A percentile compares a stretch with the other conserved stretches of the same genome.
These are phyloP conservation scores for Cryptococcus hybrid DNA, from an alignment of 1,284 basidiomycete species.

Conservation along the genomic window DNA sequence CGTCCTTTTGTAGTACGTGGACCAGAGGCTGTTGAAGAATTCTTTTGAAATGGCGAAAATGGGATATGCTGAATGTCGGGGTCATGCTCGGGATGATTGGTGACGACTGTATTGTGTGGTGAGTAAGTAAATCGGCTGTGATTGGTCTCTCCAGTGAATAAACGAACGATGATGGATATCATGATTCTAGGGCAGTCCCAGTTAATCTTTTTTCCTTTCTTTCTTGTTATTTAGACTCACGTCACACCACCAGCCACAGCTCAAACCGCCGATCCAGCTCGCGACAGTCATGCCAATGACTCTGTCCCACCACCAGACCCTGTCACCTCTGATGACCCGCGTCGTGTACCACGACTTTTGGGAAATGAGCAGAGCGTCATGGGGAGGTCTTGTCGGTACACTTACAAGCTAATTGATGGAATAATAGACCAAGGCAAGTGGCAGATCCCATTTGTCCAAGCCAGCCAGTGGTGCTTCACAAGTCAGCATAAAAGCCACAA, in stretches of 20 bases:
- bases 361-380: not conserved
- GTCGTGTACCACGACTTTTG: constrained; percentile 76
- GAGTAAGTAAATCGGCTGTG: constrained; percentile 48
- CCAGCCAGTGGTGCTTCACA: constrained; percentile 28
- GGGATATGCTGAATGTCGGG: constrained; percentile 88
- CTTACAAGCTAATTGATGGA: constrained; percentile 82
- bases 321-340: constrained; percentile 91
- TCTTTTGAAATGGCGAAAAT: constrained; percentile 90
- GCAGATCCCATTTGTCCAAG: constrained; percentile 64
- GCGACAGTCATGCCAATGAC: constrained; percentile 67
- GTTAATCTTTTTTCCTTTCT: too few relatives aligned
- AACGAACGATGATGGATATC: constrained; percentile 81
- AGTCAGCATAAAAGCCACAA: constrained; percentile 49
- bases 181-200: constrained; percentile 66
- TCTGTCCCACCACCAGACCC: constrained; percentile 78
- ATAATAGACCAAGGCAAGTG: constrained; percentile 77
- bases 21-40: constrained; percentile 84
- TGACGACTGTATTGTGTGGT: constrained; percentile 65
- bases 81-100: constrained; percentile 96
- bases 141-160: constrained; percentile 20
- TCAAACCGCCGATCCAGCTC: constrained; percentile 86
- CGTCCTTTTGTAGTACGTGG: constrained; percentile 90
- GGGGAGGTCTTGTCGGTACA: not conserved
- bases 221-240: constrained; percentile 57
- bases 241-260: constrained; percentile 97